A percentile compares a stretch with the other conserved stretches of the same genome.
phyloP scores from a whole-genome alignment of 2,329 filamentous ascomycete species.

The Cladosporium phlei region DNA sequence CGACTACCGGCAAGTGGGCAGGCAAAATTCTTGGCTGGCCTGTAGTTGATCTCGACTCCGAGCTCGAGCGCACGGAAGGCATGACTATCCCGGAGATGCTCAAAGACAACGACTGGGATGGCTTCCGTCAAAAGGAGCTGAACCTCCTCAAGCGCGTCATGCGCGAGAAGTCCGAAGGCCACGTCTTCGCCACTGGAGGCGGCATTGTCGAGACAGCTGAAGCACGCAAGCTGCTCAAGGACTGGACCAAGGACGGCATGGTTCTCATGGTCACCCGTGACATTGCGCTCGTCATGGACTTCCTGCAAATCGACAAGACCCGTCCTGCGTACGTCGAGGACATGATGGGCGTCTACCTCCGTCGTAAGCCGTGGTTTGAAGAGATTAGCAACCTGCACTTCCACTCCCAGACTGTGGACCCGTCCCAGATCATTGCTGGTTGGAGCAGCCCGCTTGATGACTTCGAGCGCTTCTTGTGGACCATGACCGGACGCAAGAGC shows the following conservation, averaged over 20 bases:
- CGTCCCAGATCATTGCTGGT: conserved; percentile 30
- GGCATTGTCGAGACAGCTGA: conserved; percentile 84
- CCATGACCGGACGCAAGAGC: conserved; percentile 59
- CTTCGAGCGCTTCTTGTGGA: conserved; percentile 67
- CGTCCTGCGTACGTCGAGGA: conserved; percentile 89
- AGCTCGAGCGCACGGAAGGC: conserved; percentile 69
- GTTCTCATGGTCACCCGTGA: conserved; percentile 85
- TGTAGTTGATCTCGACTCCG: conserved; percentile 80
- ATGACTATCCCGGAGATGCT: conserved; percentile 85
- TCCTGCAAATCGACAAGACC: conserved; percentile 81
- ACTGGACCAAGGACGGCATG: conserved; percentile 74
- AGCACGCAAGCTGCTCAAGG: conserved; percentile 68
- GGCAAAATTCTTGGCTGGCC: conserved; percentile 68
- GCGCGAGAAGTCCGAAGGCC: conserved; percentile 65
- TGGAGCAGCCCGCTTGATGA: conserved; percentile 46
- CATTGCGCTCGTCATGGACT: conserved; percentile 82
- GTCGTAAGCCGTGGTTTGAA: conserved; percentile 82
- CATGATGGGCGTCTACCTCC: conserved; percentile 84
- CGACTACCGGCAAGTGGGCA: conserved; percentile 84
- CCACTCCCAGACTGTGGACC: conserved; percentile 66
- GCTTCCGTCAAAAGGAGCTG: conserved; percentile 76
- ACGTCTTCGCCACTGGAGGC: conserved; percentile 90
- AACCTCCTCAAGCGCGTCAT: conserved; percentile 68
- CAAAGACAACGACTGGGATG: conserved; percentile 73
- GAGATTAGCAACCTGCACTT: conserved; percentile 94